These are phyloP conservation scores for Calcarisporium arbuscula DNA, from an alignment of 2,329 filamentous ascomycete species.

Conservation along the genomic window DNA sequence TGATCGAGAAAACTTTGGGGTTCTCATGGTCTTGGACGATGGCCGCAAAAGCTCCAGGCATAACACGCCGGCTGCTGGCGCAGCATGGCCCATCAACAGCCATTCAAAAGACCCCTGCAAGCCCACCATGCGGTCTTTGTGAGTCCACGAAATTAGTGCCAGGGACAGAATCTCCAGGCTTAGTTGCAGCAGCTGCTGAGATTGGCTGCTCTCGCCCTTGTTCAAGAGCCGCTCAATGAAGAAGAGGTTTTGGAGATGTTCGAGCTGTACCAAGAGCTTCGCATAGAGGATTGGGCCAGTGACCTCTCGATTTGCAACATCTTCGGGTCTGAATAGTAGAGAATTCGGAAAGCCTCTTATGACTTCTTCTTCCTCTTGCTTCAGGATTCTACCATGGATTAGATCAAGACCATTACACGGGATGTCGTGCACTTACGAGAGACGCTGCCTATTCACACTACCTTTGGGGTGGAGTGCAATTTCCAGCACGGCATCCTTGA, in stretches of 20 bases:
- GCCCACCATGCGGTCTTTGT: constrained; percentile 42
- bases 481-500: constrained; percentile 22
- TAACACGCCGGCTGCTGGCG: constrained; percentile 42
- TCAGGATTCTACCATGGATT: too few species aligned
- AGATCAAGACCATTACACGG: too few species aligned
- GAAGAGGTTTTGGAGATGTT: constrained; percentile 51
- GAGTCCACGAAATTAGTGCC: constrained; percentile 42
- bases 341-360: too few species aligned
- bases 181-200: constrained; percentile 35
- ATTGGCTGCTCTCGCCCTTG: constrained; percentile 34
- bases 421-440: constrained; percentile 4
- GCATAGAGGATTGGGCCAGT: constrained; percentile 29
- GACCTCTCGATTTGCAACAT: constrained; percentile 26
- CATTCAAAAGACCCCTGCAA: constrained; percentile 42
- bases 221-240: constrained; percentile 52
- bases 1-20: constrained; percentile 34
- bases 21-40: constrained; percentile 24
- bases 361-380: too few species aligned
- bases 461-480: constrained; percentile 14
- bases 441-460: background rate
- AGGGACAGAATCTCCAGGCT: constrained; percentile 42
- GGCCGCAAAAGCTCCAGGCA: constrained; percentile 44
- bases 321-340: constrained; percentile 30
- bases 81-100: constrained; percentile 46
- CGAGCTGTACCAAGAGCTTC: constrained; percentile 40